Conservation (phyloP, 1,284 basidiomycete genomes). For the Marasmius tenuissimus region DNA sequence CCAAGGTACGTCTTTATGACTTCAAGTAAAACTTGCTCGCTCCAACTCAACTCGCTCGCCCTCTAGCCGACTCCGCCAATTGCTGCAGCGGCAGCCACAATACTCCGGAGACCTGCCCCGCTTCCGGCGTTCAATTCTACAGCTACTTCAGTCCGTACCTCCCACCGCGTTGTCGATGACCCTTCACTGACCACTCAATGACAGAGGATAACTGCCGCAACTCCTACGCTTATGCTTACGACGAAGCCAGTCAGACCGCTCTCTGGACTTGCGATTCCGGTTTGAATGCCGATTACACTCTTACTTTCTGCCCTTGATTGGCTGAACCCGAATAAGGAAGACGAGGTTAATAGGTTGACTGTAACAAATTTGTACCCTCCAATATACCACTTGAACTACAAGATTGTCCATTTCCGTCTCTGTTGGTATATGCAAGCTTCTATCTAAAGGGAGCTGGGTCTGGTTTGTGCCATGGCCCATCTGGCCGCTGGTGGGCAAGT, state of each 20-base stretch:
- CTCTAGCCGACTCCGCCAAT: conserved; percentile 44
- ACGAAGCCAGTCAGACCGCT: conserved; percentile 52
- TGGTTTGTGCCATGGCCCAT: too few relatives aligned
- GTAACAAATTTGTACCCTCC: neutral
- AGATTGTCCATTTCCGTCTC: neutral
- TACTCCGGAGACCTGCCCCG: conserved; percentile 51
- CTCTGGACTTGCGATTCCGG: conserved; percentile 48
- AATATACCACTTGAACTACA: neutral
- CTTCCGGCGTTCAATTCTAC: conserved; percentile 48
- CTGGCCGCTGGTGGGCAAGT: too few relatives aligned
- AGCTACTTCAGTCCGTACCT: conserved; percentile 48
- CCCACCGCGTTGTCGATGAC: neutral
- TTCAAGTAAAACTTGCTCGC: neutral
- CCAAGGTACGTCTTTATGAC: conserved; percentile 23
- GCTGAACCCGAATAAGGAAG: neutral
- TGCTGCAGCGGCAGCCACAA: conserved; percentile 57
- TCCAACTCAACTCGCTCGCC: neutral
- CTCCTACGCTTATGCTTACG: conserved; percentile 58
- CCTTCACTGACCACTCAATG: neutral
- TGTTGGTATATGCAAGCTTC: too few relatives aligned
- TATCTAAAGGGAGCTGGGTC: too few relatives aligned
- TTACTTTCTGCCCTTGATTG: conserved; percentile 56
- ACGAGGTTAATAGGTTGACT: neutral
- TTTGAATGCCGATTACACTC: conserved; percentile 48
- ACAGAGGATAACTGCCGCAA: conserved; percentile 49